Percentiles rank a stretch among this genome's conserved stretches.
Conservation (phyloP, 176 grass and related monocot genomes). For the Calamus simplicifolius region DNA sequence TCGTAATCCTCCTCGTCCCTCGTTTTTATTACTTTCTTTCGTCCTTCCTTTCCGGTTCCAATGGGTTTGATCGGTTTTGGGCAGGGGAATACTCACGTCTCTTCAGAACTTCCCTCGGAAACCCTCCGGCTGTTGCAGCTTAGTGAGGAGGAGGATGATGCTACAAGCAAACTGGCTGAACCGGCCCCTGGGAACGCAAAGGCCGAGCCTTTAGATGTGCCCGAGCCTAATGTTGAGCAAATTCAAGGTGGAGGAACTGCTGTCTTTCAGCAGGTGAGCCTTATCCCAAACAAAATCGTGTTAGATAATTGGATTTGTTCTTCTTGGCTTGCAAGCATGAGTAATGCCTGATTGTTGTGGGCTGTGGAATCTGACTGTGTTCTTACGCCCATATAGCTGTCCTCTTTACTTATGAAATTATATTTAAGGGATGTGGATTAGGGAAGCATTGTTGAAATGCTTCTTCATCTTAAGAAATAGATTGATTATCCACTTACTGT, state of each 20-base stretch:
- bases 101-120: slow-evolving; percentile 44
- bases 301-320: neutral
- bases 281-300: neutral
- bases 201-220: neutral
- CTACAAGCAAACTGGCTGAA: slow-evolving; percentile 55
- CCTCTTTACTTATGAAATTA: too few species aligned
- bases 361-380: too few species aligned
- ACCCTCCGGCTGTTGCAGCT: slow-evolving; percentile 62
- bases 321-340: neutral
- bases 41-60: slow-evolving; percentile 1
- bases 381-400: too few species aligned
- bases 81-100: slow-evolving; percentile 40
- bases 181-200: slow-evolving; percentile 5
- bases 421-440: too few species aligned
- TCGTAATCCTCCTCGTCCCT: slow-evolving; percentile 15
- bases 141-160: slow-evolving; percentile 82
- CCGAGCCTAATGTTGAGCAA: neutral
- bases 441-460: too few species aligned
- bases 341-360: neutral
- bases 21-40: too few species aligned
- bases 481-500: too few species aligned
- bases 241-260: neutral
- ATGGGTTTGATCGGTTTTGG: too few species aligned
- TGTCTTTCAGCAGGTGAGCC: neutral
- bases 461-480: too few species aligned